A percentile compares a stretch with the other conserved stretches of the same genome.
Conservation (phyloP, 2,329 filamentous ascomycete genomes). For the Cladosporium colombiae region DNA sequence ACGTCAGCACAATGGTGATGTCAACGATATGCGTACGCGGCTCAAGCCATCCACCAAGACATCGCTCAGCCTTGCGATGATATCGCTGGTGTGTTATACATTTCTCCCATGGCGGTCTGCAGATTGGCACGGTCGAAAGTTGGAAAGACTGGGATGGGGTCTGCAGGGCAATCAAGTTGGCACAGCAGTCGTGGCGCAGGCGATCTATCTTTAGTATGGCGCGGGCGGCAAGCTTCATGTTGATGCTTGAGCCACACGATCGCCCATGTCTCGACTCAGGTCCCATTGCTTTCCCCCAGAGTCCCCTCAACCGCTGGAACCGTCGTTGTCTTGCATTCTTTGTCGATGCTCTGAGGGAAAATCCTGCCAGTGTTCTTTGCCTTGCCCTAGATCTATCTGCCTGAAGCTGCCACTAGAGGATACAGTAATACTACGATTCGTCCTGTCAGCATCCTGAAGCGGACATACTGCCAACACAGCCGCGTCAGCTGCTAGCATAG, state of each 20-base stretch:
- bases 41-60: background rate
- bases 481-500: constrained; percentile 10
- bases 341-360: background rate
- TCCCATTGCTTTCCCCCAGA: constrained; percentile 1
- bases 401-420: background rate
- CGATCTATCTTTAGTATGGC: constrained; percentile 1
- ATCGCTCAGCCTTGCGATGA: background rate
- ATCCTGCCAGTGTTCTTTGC: background rate
- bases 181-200: background rate
- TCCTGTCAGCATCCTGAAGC: constrained; percentile 1
- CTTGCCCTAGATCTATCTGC: background rate
- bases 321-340: constrained; percentile 2
- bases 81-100: background rate
- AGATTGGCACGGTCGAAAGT: background rate
- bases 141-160: background rate
- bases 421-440: background rate
- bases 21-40: background rate
- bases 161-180: constrained; percentile 3
- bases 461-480: background rate
- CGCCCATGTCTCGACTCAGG: constrained; percentile 4
- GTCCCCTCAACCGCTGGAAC: background rate
- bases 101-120: background rate
- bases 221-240: background rate
- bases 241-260: constrained; percentile 5
- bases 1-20: background rate